A percentile compares a stretch with the other conserved stretches of the same genome.
These are phyloP conservation scores for Phytophthora kernoviae DNA, from an alignment of 352 stramenopile genomes.

Conservation along the genomic window DNA sequence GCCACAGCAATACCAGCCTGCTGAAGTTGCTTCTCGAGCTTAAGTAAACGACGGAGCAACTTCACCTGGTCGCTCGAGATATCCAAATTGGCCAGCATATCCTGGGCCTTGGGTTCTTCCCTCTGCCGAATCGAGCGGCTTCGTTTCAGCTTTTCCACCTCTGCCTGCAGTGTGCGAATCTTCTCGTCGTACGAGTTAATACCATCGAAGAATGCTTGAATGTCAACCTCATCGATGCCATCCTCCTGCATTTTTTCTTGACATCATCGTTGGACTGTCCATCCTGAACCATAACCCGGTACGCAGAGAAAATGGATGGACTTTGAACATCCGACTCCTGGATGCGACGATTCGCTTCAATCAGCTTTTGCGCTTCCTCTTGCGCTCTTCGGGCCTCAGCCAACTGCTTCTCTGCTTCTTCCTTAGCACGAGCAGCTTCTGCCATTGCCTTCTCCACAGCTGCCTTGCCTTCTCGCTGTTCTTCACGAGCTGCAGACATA, in stretches of 20 bases:
- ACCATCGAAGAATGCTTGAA: slow-evolving; percentile 82
- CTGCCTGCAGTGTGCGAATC: slow-evolving; percentile 77
- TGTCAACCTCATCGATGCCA: slow-evolving; percentile 72
- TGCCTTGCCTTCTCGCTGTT: slow-evolving; percentile 81
- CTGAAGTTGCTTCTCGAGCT: slow-evolving; percentile 85
- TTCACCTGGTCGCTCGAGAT: slow-evolving; percentile 78
- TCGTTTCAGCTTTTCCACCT: slow-evolving; percentile 84
- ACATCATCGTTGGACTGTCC: slow-evolving; percentile 71
- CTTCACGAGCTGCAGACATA: slow-evolving; percentile 79
- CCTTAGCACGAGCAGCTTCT: slow-evolving; percentile 76
- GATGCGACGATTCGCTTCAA: slow-evolving; percentile 86
- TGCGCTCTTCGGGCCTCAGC: slow-evolving; percentile 75
- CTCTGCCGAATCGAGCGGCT: slow-evolving; percentile 50
- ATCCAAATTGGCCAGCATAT: slow-evolving; percentile 78
- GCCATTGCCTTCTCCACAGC: slow-evolving; percentile 86
- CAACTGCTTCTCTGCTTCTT: slow-evolving; percentile 82
- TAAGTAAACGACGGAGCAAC: slow-evolving; percentile 77
- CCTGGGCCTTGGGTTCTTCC: slow-evolving; percentile 60
- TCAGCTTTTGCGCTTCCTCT: slow-evolving; percentile 81
- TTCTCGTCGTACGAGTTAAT: slow-evolving; percentile 87
- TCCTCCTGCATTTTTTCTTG: slow-evolving; percentile 81
- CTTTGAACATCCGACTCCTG: slow-evolving; percentile 61
- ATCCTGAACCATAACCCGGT: slow-evolving; percentile 76
- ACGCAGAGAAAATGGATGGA: slow-evolving; percentile 63
- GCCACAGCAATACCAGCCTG: slow-evolving; percentile 88